Percentiles rank a stretch among this genome's conserved stretches.
phyloP scores from a whole-genome alignment of 148 eudicot species.

The Amaranthus cruentus region DNA sequence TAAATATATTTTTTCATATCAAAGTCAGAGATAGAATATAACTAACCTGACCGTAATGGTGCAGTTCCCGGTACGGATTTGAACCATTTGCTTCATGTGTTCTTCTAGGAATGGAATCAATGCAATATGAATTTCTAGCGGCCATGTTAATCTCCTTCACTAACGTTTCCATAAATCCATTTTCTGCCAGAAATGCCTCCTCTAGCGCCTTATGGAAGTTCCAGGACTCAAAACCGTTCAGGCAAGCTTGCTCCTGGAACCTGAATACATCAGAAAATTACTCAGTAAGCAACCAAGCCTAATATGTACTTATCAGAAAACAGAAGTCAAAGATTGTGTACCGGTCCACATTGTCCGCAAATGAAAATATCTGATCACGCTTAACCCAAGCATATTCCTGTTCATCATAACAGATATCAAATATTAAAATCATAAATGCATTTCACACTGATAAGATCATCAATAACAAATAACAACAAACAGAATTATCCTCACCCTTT shows the following conservation, averaged over 20 bases:
- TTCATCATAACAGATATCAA: conserved; percentile 16
- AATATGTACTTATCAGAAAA: neutral
- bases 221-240: conserved; percentile 52
- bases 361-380: conserved; percentile 68
- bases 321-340: conserved; percentile 22
- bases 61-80: conserved; percentile 45
- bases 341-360: conserved; percentile 76
- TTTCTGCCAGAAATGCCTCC: conserved; percentile 90
- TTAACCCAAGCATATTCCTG: conserved; percentile 98
- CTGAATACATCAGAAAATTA: conserved; percentile 34
- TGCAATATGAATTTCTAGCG: conserved; percentile 56
- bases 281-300: conserved; percentile 5
- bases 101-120: conserved; percentile 50
- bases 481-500: conserved; percentile 52
- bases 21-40: neutral
- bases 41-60: conserved; percentile 53
- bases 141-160: conserved; percentile 79
- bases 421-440: conserved; percentile 15
- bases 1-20: neutral
- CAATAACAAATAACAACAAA: conserved; percentile 10
- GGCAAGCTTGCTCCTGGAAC: conserved; percentile 78
- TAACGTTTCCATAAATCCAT: conserved; percentile 73
- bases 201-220: conserved; percentile 81
- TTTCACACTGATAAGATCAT: conserved; percentile 14
- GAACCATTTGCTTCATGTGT: conserved; percentile 42